Conservation (phyloP, 305 asterid species). For the Fraxinus ornus region DNA sequence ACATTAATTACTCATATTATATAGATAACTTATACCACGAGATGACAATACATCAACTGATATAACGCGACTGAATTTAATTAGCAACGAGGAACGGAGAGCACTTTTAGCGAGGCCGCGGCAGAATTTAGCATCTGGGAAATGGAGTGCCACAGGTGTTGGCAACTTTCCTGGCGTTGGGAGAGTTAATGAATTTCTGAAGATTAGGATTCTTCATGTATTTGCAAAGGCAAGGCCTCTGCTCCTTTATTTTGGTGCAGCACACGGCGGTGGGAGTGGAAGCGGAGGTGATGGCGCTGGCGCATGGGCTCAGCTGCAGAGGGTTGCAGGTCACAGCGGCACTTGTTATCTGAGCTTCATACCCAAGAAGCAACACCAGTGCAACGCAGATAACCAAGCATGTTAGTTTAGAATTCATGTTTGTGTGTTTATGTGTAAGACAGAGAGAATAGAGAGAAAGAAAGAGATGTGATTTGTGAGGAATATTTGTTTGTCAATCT, state of each 20-base stretch:
- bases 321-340: slow-evolving; percentile 69
- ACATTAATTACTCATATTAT: neutral
- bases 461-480: slow-evolving; percentile 7
- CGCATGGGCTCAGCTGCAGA: slow-evolving; percentile 71
- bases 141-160: slow-evolving; percentile 29
- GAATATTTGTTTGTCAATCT: slow-evolving; percentile 9
- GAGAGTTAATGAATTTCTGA: slow-evolving; percentile 62
- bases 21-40: neutral
- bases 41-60: slow-evolving; percentile 10
- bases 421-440: slow-evolving; percentile 4
- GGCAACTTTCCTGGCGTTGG: slow-evolving; percentile 67
- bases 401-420: slow-evolving; percentile 36
- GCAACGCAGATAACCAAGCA: slow-evolving; percentile 32
- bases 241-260: slow-evolving; percentile 63
- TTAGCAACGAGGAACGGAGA: slow-evolving; percentile 5
- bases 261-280: slow-evolving; percentile 48
- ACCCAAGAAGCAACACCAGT: slow-evolving; percentile 33
- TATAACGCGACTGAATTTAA: neutral
- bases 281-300: slow-evolving; percentile 58
- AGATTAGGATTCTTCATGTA: slow-evolving; percentile 70
- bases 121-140: slow-evolving; percentile 37
- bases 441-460: neutral
- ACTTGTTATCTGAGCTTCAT: slow-evolving; percentile 29
- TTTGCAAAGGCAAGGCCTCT: slow-evolving; percentile 71
- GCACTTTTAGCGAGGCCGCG: neutral